These are phyloP conservation scores for Pseudohyphozyma bogoriensis DNA, from an alignment of 768 basidiomycete genomes.

Conservation along the genomic window DNA sequence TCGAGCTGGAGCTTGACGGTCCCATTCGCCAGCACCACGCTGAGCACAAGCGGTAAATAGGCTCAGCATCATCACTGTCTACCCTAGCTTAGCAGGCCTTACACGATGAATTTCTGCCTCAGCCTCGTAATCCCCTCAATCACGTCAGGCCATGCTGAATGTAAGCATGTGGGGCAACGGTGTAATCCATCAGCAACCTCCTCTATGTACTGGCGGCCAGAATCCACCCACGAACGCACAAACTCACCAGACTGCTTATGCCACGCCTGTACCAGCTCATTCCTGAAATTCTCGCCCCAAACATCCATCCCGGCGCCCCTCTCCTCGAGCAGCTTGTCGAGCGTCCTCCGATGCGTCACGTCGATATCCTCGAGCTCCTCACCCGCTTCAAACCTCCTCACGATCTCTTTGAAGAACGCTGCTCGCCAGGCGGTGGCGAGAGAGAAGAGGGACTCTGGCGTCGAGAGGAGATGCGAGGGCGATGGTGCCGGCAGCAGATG, in stretches of 20 bases:
- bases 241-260: neutral
- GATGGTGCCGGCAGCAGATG: too few relatives aligned
- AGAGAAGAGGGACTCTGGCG: neutral
- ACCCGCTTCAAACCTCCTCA: neutral
- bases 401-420: neutral
- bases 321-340: neutral
- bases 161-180: neutral
- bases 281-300: neutral
- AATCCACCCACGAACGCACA: too few relatives aligned
- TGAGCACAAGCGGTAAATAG: too few relatives aligned
- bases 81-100: too few relatives aligned
- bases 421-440: neutral
- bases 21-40: neutral
- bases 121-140: neutral
- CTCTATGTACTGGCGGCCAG: too few relatives aligned
- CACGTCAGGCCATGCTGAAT: neutral
- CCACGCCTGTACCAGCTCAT: neutral
- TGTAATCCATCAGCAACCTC: neutral
- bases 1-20: neutral
- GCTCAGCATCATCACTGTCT: too few relatives aligned
- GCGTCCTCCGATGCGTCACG: neutral
- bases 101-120: neutral
- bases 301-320: neutral
- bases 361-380: constrained; percentile 3
- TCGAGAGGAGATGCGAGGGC: neutral